Evolutionary conservation across 306 rosid species (phyloP), one percentile per base, ranked within the genome.

Genomic region (Trifolium dubium): DNA sequence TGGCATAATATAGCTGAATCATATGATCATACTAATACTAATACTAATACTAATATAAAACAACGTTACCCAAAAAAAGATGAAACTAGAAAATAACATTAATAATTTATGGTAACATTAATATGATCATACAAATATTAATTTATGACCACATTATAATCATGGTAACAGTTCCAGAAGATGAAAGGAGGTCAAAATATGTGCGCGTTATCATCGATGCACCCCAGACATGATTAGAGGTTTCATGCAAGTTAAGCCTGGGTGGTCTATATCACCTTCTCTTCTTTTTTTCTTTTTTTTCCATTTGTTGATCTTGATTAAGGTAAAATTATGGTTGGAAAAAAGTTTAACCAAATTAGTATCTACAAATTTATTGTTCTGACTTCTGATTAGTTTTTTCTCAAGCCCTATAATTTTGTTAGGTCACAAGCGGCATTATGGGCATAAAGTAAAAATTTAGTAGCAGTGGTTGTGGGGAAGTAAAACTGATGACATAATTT

Each of bases 1-100:
- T 46, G 55, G 39, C 6, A 65, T 13, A 68, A 72, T 30, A 73
- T 40, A 60, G 55, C 60, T 64, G 44, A 71, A 65, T 81, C 71
- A 56, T 54, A 29, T 19, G 39, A 37, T 49, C 56, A 43, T 18
- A 68, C 32, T 47, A n/a, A n/a, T n/a, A n/a, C n/a, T n/a, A n/a
- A n/a, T n/a, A n/a, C n/a, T n/a, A n/a, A 43, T 18, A 68, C 32
- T 47, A 46, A 46, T 35, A 29, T 40, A 63, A 10, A 54, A 72
- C 51, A 4, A 37, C 40, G 17, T 23, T 37, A 58, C n/a, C 34
- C 30, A 4, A 18, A 23, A 58, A 28, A 58, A 11, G 29, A 51
- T 2, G 2, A n/a, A 49, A 49, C 7, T 5, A 18, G 23, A 23
- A 23, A 23, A 23, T 15, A 18, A 54, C 60, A 18, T 34, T 12